Evolutionary conservation across 768 basidiomycete species (phyloP), one percentile per base, ranked within the genome.

Genomic region (Mycena maculata): DNA sequence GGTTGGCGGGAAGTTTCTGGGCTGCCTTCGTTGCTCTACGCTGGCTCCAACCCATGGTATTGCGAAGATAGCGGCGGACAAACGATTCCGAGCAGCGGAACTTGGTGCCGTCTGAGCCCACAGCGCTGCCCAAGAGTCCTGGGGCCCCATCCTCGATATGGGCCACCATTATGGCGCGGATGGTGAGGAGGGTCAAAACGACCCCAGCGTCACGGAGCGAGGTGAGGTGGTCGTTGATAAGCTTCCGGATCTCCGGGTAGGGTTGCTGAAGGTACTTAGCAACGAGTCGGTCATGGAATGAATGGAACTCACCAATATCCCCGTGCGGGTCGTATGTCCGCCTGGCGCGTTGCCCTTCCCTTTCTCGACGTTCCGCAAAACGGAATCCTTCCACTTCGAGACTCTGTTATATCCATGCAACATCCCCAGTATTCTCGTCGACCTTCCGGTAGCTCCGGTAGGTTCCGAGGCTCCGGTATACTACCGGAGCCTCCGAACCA

Each of bases 1-100:
- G 47, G 48, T 80, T 66, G 3, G 13, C 55, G 2, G 79, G 79
- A 8, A 74, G 30, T 56, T 80, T 80, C 61, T 80, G 79, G 13
- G 75, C 77, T 0, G 79, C 78, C 31, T 68, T 54, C 16, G 79
- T 80, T 2, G 71, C 63, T 0, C 44, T 39, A 9, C 45, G 22
- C 74, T 13, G 13, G 63, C 48, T 22, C 56, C 42, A 58, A 25
- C 62, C 53, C 30, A 76, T 23, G 23, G 65, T 48, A n/a, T 71
- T 53, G 18, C 62, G 58, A 3, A 78, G 54, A 53, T 76, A 81
- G 1, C 73, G n/a, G n/a, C n/a, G n/a, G n/a, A n/a, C n/a, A n/a
- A n/a, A n/a, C n/a, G n/a, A n/a, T n/a, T n/a, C n/a, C 1, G 69
- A 73, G 57, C 72, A 74, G 2, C 47, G 53, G 49, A 80, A 78